Percentiles rank a stretch among this genome's conserved stretches.
phyloP scores from a whole-genome alignment of 441 rosid species.

The Melastoma candidum region DNA sequence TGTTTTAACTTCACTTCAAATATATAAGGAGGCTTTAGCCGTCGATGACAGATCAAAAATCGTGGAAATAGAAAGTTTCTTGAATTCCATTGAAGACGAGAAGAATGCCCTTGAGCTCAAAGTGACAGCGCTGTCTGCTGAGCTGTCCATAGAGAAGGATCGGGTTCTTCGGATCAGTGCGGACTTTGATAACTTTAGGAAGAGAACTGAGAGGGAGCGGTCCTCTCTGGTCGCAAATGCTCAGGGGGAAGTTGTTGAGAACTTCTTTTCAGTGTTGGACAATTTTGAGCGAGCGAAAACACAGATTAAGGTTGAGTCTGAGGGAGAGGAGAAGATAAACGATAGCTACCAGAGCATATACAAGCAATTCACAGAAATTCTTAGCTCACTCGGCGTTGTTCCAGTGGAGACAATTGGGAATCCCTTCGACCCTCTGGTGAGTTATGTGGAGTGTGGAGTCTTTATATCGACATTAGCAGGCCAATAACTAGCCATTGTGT shows the following conservation, averaged over 20 bases:
- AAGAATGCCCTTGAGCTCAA: slow-evolving; percentile 45
- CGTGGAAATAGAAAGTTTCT: slow-evolving; percentile 53
- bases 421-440: slow-evolving; percentile 90
- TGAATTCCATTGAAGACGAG: slow-evolving; percentile 69
- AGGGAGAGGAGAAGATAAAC: slow-evolving; percentile 84
- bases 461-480: neutral
- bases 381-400: slow-evolving; percentile 64
- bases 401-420: slow-evolving; percentile 76
- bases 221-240: slow-evolving; percentile 70
- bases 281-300: slow-evolving; percentile 90
- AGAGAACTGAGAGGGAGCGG: slow-evolving; percentile 84
- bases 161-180: slow-evolving; percentile 80
- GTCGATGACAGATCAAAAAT: slow-evolving; percentile 45
- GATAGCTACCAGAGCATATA: slow-evolving; percentile 89
- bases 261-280: slow-evolving; percentile 64
- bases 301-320: slow-evolving; percentile 75
- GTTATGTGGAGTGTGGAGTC: slow-evolving; percentile 8
- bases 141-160: slow-evolving; percentile 51
- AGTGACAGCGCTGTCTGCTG: slow-evolving; percentile 48
- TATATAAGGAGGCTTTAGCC: slow-evolving; percentile 64
- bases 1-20: slow-evolving; percentile 31
- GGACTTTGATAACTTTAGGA: slow-evolving; percentile 91
- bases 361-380: slow-evolving; percentile 84
- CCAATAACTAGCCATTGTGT: neutral
- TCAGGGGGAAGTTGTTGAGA: slow-evolving; percentile 88